Evolutionary conservation across 805 yeast species (phyloP), one percentile per base, ranked within the genome.

Genomic region (Candida oleophila): DNA sequence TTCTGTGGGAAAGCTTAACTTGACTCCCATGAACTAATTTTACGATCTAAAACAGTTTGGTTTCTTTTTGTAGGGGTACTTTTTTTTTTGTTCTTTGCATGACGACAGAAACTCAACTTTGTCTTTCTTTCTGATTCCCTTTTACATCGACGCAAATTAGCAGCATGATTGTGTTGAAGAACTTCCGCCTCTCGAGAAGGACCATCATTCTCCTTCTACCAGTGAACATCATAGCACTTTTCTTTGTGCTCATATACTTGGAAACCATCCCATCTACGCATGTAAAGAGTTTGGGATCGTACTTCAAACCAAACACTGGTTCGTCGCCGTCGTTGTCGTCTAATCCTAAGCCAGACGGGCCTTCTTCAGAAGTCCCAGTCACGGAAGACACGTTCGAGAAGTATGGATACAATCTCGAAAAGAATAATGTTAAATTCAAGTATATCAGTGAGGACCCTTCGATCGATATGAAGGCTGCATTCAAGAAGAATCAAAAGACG

Each of bases 401-500:
- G 22, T 30, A 33, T 14, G 63, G 63, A 7, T 55, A 43, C 43
- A 36, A 39, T 4, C 46, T 65, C n/a, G 51, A 51, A 36, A 65
- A 62, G 2, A 52, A 56, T 14, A 55, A 64, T 41, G 76, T 71
- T n/a, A 42, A 59, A 38, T 66, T 73, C 53, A 51, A 59, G 46
- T 72, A 62, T 45, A 38, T 55, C 15, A 69, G 71, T 14, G 37
- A 16, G 7, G 37, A 34, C 19, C 37, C 37, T 8, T 34, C 19
- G 8, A 34, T 15, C 16, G 7, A 5, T 14, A 34, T 5, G 14
- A 15, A 16, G n/a, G 36, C 7, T 15, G 38, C 45, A 2, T 28
- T 15, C 22, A 38, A 25, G 22, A 42, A 39, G 12, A 41, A 41
- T 15, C 9, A n/a, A 8, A 14, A 21, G n/a, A 15, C 16, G 14